phyloP scores from a whole-genome alignment of 2,329 filamentous ascomycete genomes.

The Sporothrix phasma region DNA sequence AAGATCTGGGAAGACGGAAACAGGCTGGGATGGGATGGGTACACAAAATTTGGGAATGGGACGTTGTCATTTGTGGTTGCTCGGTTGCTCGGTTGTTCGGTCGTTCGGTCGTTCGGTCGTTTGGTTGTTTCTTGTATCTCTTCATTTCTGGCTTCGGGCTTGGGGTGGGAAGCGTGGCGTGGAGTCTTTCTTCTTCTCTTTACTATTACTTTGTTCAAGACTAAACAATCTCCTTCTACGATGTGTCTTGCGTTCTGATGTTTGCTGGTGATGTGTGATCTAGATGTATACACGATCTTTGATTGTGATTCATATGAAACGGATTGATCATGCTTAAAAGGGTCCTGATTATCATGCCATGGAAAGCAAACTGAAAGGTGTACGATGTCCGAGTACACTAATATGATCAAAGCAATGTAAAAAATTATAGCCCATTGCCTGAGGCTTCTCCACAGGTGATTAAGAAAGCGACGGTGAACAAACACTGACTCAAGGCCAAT shows the following conservation, averaged over 20 bases:
- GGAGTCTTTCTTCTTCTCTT: slow-evolving; percentile 11
- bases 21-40: background rate
- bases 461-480: background rate
- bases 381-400: background rate
- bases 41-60: background rate
- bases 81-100: background rate
- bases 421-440: background rate
- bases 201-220: slow-evolving; percentile 16
- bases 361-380: background rate
- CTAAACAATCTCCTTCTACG: background rate
- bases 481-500: background rate
- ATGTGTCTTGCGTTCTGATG: background rate
- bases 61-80: background rate
- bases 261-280: background rate
- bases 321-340: background rate
- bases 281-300: too few species aligned
- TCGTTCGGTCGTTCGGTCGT: background rate
- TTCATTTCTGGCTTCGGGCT: slow-evolving; percentile 11
- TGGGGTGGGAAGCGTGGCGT: slow-evolving; percentile 17
- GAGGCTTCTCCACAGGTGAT: background rate
- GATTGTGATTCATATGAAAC: too few species aligned
- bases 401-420: background rate
- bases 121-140: background rate
- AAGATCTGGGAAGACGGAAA: too few species aligned
- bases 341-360: background rate